Base-by-base conservation (phyloP, 306 rosid species). In the Dicorynia guianensis region DNA sequence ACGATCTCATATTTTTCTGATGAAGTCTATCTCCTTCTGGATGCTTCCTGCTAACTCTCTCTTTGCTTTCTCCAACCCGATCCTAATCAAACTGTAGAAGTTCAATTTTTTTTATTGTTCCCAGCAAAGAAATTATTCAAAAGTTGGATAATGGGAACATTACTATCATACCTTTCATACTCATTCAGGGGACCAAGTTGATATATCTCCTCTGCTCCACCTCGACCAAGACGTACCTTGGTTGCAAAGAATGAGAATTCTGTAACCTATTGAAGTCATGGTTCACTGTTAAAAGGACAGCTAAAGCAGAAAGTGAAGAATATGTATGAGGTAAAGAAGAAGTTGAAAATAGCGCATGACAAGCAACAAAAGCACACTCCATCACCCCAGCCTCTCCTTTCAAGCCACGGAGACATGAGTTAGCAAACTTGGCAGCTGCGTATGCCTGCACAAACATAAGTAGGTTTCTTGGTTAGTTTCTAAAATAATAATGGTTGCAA, bases 171-270 rank as follows among this genome's bases (percentile, higher is more conserved):
- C 98, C 97, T 93, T 80, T 91, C 98, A 62, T 91, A 91, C 84
- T 91, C 93, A 46, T 91, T 91, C 67, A 93, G 75, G 61, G 97
- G 98, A 58, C 96, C 97, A 0, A 93, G 85, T 72, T 89, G 88
- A 54, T 74, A 85, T 18, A 93, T 71, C 80, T 91, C 98, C 80
- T 91, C 97, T 4, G 80, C 97, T 65, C 98, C 98, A 11, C 50
- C 67, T 14, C 96, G 97, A 73, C 97, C 98, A 25, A 93, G 88
- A 44, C 93, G 89, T 11, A 93, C 96, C 81, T 91, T 93, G 68
- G 92, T 80, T 67, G 98, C 97, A 48, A 93, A 91, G 91, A 77
- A 93, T 43, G 98, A 97, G 72, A 93, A 96, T 79, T 93, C 98
- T 0, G 98, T 93, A 68, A 93, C 98, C 97, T 93, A 65, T 78